Percentiles rank a stretch among this genome's conserved stretches.
These are phyloP conservation scores for Phaffia rhodozyma DNA, from an alignment of 1,284 basidiomycete genomes.

Conservation along the genomic window DNA sequence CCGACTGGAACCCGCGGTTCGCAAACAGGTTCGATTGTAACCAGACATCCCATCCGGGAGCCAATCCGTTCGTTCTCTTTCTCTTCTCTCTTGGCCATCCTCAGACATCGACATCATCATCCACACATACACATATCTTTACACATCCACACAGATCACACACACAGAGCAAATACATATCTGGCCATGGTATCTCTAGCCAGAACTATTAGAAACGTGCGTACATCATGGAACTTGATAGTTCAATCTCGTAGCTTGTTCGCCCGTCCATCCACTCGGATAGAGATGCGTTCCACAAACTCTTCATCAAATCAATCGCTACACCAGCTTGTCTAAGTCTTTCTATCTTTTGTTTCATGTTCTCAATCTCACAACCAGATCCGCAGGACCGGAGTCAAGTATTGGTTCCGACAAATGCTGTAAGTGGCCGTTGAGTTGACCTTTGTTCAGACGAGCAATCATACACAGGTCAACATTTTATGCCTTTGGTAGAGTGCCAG, in stretches of 20 bases:
- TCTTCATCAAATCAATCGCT: background rate
- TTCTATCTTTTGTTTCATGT: background rate
- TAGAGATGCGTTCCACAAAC: no score
- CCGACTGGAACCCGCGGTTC: no score
- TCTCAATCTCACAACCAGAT: slow-evolving; percentile 29
- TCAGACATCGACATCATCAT: no score
- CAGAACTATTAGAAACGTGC: slow-evolving; percentile 2
- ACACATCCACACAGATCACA: background rate
- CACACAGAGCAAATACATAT: background rate
- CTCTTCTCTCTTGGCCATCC: background rate
- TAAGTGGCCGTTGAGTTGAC: slow-evolving; percentile 22
- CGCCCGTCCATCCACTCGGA: background rate
- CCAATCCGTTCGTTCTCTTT: background rate
- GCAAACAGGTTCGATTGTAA: no score
- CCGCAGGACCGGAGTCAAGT: slow-evolving; percentile 57
- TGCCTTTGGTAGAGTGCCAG: no score
- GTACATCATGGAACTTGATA: background rate
- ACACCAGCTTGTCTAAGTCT: background rate
- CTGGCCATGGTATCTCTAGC: slow-evolving; percentile 1
- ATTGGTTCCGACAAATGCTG: slow-evolving; percentile 63
- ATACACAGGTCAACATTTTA: no score
- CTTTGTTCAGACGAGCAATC: background rate
- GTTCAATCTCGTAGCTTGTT: background rate
- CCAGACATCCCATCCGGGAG: background rate
- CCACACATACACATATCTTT: no score